Base-by-base conservation (phyloP, 495 filamentous ascomycete species). In the Daldinia decipiens region DNA sequence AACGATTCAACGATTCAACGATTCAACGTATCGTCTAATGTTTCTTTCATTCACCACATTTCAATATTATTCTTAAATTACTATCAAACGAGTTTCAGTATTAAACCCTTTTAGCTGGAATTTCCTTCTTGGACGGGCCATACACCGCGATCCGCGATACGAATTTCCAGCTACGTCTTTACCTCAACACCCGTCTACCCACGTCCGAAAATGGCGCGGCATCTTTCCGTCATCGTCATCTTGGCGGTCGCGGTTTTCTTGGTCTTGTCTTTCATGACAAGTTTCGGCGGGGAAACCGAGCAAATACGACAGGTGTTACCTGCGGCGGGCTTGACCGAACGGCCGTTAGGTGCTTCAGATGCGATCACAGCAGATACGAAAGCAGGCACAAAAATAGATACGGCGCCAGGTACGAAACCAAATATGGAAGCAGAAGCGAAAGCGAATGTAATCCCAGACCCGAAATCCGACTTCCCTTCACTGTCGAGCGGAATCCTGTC, bases 401-500 rank as follows among this genome's bases (percentile, higher is more conserved):
- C 27, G 62, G 29, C 36, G 13, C 6, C 36, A 9, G 52, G 67
- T 5, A 32, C 19, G 11, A 58, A 68, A 56, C n/a, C 51, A 7
- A 52, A 67, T 0, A n/a, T 39, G 6, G 59, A 62, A 21, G 7
- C 19, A 59, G 58, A 54, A 9, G 13, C n/a, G 24, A 57, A 63
- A 15, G 45, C 36, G 36, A 58, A 58, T 13, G 34, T 34, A 3
- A 58, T 61, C 19, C 36, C 67, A 24, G 47, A 65, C 32, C 31
- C 50, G 15, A 71, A 72, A 38, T 54, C 70, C 15, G 72, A 70
- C 36, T 62, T 80, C 32, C 77, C 64, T 39, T 17, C 77, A 29
- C 52, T 74, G 12, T 72, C 78, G 3, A 75, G 73, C 26, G 72
- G 74, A 57, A 75, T 88, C 56, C 82, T 97, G 57, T 87, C 88